phyloP scores from a whole-genome alignment of 2,329 filamentous ascomycete species.

The Penicillium nordicum region DNA sequence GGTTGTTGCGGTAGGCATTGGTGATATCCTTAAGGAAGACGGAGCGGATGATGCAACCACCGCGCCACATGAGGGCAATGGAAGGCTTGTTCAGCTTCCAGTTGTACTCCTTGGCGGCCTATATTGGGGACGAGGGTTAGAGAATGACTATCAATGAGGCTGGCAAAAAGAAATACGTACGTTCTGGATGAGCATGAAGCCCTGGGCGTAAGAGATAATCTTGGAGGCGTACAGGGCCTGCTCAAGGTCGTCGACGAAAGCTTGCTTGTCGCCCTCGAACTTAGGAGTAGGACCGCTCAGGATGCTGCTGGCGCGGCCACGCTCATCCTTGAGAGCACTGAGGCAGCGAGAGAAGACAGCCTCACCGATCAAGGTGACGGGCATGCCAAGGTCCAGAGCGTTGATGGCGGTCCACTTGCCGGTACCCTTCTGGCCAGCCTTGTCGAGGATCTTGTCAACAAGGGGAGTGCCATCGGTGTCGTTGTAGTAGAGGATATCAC shows the following conservation, averaged over 20 bases:
- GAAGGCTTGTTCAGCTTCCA: constrained; percentile 99
- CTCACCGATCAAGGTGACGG: constrained; percentile 96
- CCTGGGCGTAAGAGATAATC: constrained; percentile 99
- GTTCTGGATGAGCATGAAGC: constrained; percentile 99
- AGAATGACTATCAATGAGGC: background rate
- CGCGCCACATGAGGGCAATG: constrained; percentile 99
- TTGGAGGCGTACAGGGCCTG: constrained; percentile 99
- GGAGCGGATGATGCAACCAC: constrained; percentile 99
- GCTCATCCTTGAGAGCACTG: constrained; percentile 91
- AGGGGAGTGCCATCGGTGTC: constrained; percentile 88
- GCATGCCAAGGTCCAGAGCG: constrained; percentile 96
- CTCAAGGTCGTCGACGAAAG: constrained; percentile 96
- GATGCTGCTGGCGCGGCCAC: constrained; percentile 72
- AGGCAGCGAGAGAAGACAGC: constrained; percentile 93
- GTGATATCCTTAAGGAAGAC: constrained; percentile 99
- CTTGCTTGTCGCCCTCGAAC: constrained; percentile 85
- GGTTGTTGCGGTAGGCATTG: constrained; percentile 88
- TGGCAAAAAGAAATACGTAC: constrained; percentile 51
- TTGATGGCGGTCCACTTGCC: constrained; percentile 99
- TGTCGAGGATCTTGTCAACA: constrained; percentile 98
- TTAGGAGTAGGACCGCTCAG: constrained; percentile 73
- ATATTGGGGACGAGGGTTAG: constrained; percentile 8
- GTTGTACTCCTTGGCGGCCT: constrained; percentile 91
- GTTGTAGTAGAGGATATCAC: constrained; percentile 97
- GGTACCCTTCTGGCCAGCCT: constrained; percentile 98